Conservation (phyloP, 2,329 filamentous ascomycete genomes). For the Aspergillus piperis region DNA sequence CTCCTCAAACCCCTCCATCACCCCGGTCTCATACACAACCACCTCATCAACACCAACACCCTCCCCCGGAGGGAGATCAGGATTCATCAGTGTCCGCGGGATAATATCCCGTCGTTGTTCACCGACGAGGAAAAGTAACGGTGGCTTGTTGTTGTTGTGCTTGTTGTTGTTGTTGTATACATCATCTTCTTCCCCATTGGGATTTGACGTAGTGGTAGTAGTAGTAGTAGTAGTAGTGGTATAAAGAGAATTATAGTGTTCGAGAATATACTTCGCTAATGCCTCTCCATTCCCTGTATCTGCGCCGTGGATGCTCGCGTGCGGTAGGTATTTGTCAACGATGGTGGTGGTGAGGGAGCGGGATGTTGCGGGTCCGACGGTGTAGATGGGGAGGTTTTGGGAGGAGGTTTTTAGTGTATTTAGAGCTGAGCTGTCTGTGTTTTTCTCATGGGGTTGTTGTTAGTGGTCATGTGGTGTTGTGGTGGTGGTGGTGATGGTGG, state of each 20-base stretch:
- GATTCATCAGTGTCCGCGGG: conserved; percentile 71
- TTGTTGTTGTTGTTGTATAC: no score
- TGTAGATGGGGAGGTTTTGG: conserved; percentile 43
- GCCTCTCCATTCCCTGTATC: conserved; percentile 83
- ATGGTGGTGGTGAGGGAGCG: conserved; percentile 65
- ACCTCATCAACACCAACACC: conserved; percentile 73
- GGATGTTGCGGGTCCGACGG: conserved; percentile 54
- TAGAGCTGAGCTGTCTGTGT: background rate
- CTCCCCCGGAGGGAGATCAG: conserved; percentile 48
- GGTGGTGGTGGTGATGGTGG: background rate
- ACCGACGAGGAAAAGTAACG: conserved; percentile 83
- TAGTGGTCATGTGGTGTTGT: background rate
- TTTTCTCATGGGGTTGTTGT: no score
- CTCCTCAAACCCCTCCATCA: conserved; percentile 73
- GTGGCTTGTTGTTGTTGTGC: conserved; percentile 43
- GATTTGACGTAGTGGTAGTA: no score
- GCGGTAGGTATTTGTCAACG: conserved; percentile 45
- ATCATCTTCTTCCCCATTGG: no score
- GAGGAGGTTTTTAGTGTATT: conserved; percentile 13
- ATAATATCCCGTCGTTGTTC: conserved; percentile 90
- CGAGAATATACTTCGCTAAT: conserved; percentile 74
- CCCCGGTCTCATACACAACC: conserved; percentile 82
- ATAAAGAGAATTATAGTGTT: conserved; percentile 64
- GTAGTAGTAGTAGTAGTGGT: background rate
- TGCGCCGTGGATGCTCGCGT: conserved; percentile 69